Evolutionary conservation across 768 basidiomycete genomes (phyloP).

Genomic region (Cystofilobasidium capitatum): DNA sequence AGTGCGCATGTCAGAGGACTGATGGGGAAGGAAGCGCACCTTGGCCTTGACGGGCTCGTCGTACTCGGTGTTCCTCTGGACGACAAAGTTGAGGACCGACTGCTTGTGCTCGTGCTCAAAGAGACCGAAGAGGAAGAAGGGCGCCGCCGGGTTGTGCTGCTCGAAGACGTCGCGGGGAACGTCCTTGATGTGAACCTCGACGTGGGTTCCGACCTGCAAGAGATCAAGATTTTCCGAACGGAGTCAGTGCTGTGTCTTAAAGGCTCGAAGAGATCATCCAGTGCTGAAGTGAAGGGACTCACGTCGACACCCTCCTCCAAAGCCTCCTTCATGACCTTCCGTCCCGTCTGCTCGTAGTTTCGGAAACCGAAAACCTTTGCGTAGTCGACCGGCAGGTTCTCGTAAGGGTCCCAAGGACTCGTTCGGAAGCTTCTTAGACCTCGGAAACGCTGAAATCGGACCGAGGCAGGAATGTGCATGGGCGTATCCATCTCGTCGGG

Average conservation of each 20-base stretch:
- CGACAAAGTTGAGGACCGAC: conserved; percentile 79
- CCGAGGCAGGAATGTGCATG: conserved; percentile 63
- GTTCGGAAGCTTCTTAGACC: conserved; percentile 87
- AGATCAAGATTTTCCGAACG: no score
- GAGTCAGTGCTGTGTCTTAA: no score
- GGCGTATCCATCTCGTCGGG: conserved; percentile 97
- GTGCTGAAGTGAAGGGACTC: conserved; percentile 30
- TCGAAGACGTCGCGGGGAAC: conserved; percentile 58
- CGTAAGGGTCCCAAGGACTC: conserved; percentile 94
- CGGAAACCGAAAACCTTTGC: conserved; percentile 94
- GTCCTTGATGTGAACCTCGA: conserved; percentile 63
- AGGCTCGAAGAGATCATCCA: no score
- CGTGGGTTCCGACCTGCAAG: conserved; percentile 59
- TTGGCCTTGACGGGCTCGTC: conserved; percentile 80
- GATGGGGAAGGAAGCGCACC: conserved; percentile 42
- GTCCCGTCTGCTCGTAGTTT: conserved; percentile 73
- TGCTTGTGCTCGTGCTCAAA: conserved; percentile 94
- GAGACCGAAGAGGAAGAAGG: conserved; percentile 66
- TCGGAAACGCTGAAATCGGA: conserved; percentile 82
- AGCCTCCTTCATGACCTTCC: conserved; percentile 50
- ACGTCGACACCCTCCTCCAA: conserved; percentile 59
- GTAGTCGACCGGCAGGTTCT: conserved; percentile 88
- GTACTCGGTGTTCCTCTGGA: conserved; percentile 93
- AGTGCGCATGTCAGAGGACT: neutral
- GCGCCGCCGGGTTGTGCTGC: conserved; percentile 37